Base-by-base conservation (phyloP, 108 stramenopile genomes). In the Cyclostephanos tholiformis region DNA sequence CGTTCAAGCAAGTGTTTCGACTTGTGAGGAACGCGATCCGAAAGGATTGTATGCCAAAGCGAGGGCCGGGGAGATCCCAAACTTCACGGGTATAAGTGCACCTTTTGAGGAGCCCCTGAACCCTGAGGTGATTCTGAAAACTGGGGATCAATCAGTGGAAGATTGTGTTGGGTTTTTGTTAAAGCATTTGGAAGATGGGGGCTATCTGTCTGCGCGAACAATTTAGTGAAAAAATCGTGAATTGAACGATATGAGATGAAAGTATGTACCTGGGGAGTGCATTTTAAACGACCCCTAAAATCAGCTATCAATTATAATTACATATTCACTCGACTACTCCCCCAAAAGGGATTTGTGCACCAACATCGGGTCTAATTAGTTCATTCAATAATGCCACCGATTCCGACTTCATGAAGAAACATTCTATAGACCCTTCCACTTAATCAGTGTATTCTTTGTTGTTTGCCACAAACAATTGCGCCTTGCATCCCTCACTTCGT, bases 1-100 rank as follows among this genome's bases (percentile, higher is more conserved):
- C 75, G 90, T 95, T 52, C 76, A 91, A 53, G 95, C 95, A 39
- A 84, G 84, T 50, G 63, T 97, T 9, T 72, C 83, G 22, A 87
- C 84, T 0, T 95, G 93, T 62, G 89, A 95, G 67, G 48, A 80
- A 60, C 82, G 97, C 9, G 95, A 97, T 73, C 94, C 95, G 19
- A 97, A 97, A 77, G 90, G 91, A 53, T 74, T 96, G 19, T 96
- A 95, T 75, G 74, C 80, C 43, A 80, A 91, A 84, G 97, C 95
- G 16, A 75, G 86, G 57, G 84, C 86, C 25, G 97, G 97, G 56
- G 88, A 95, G 64, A 87, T 97, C 65, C 89, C 91, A 71, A 83
- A 86, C 77, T 95, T 97, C 84, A 97, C 97, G 13, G 97, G 97
- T 6, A 89, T 97, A 19, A 85, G 86, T 67, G 95, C 90, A 41